These are phyloP conservation scores for Hypoxylon lienhwacheense DNA, from an alignment of 495 filamentous ascomycete genomes.

Conservation along the genomic window DNA sequence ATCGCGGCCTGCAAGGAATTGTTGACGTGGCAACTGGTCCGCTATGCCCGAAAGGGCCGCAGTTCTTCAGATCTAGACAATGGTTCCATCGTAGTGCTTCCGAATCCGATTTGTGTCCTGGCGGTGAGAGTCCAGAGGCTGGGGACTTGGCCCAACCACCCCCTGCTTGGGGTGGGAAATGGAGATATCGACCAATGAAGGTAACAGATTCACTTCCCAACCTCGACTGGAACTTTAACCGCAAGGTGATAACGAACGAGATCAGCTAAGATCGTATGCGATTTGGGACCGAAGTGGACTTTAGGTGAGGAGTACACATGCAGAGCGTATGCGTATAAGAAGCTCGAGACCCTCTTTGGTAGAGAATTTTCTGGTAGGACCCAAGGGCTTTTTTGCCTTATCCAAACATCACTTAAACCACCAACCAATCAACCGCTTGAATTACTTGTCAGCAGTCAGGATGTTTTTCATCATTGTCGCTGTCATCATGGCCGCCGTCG, in stretches of 20 bases:
- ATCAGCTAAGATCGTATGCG: conserved; percentile 18
- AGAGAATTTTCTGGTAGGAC: conserved; percentile 10
- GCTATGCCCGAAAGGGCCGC: conserved; percentile 16
- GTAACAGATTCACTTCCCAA: conserved; percentile 7
- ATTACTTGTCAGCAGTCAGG: conserved; percentile 22
- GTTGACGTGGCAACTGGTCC: conserved; percentile 15
- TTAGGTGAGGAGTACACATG: conserved; percentile 15
- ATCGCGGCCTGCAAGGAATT: neutral
- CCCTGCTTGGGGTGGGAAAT: conserved; percentile 8
- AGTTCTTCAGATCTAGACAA: conserved; percentile 8
- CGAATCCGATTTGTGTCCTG: conserved; percentile 23
- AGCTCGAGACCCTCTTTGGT: conserved; percentile 10
- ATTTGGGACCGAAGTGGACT: conserved; percentile 9
- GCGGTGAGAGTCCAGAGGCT: conserved; percentile 28
- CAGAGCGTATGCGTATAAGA: conserved; percentile 25
- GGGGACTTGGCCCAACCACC: conserved; percentile 31
- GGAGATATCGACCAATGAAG: conserved; percentile 17
- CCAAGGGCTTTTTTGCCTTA: conserved; percentile 26
- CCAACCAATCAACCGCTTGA: conserved; percentile 1
- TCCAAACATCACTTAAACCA: conserved; percentile 20
- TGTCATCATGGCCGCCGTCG: conserved; percentile 29
- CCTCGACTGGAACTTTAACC: conserved; percentile 19
- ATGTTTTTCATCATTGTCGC: conserved; percentile 31
- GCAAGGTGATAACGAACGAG: conserved; percentile 3
- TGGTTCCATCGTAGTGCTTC: conserved; percentile 18